Base-by-base conservation (phyloP, 805 yeast species). In the Hanseniaspora mollemarum region DNA sequence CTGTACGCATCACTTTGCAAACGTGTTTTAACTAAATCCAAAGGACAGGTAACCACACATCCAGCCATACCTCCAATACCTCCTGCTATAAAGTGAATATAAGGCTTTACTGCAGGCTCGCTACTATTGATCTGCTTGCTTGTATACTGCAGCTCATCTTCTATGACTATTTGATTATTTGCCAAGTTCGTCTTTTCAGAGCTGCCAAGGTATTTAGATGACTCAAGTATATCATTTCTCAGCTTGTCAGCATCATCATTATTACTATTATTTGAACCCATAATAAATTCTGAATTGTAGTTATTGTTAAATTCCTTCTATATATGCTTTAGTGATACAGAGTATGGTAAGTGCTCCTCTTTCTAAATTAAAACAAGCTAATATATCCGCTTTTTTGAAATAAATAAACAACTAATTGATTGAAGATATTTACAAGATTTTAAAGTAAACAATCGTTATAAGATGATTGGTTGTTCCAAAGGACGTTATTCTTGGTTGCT, bases 41-140 rank as follows among this genome's bases (percentile, higher is more conserved):
- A 77, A 0, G 99, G 99, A 58, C 95, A 82, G 0, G 99, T 92
- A 50, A 80, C 80, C 2, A 90, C 68, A 1, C 98, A 95, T 24
- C 99, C 99, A 28, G 90, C 85, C 96, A 92, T 92, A 15, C 98
- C 99, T 31, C 96, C 99, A 24, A 85, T 64, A 13, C 95, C 94
- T 46, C 92, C 94, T 12, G 94, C 88, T n/a, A 84, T 84, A 62
- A 84, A 84, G 66, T 83, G 90, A 5, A 83, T 87, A 90, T 75
- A 72, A 29, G 76, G 75, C 52, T 69, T 70, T 4, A 71, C 70
- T 13, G 59, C 58, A n/a, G 28, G 43, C 13, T 38, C 48, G 15
- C 16, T 41, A 49, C 26, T 57, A 58, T 28, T 46, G 33, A 32
- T 46, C 46, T 22, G 32, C 18, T 9, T 33, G 32, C 19, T 43